Percentiles rank a stretch among this genome's conserved stretches.
These are phyloP conservation scores for Pichia sp. DNA, from an alignment of 1,139 yeast genomes.

Conservation along the genomic window DNA sequence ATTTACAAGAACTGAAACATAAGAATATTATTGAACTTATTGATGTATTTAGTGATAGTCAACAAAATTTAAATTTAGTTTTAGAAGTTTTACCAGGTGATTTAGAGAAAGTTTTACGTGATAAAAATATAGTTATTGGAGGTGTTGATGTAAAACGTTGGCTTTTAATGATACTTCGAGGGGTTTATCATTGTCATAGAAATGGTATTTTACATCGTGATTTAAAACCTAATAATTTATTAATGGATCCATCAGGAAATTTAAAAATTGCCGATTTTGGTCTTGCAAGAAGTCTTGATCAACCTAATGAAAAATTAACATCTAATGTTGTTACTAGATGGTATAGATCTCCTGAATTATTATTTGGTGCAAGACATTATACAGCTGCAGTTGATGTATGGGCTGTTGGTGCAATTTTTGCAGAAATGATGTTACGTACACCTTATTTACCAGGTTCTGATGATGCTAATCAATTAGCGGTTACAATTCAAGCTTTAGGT, in stretches of 20 bases:
- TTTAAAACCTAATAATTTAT: slow-evolving; percentile 73
- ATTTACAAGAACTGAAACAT: slow-evolving; percentile 80
- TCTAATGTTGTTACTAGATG: slow-evolving; percentile 95
- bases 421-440: slow-evolving; percentile 88
- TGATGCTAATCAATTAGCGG: slow-evolving; percentile 82
- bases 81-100: slow-evolving; percentile 90
- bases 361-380: slow-evolving; percentile 85
- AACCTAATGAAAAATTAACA: slow-evolving; percentile 73
- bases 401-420: slow-evolving; percentile 95
- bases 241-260: slow-evolving; percentile 80
- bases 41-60: slow-evolving; percentile 71
- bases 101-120: slow-evolving; percentile 82
- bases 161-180: slow-evolving; percentile 89
- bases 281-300: slow-evolving; percentile 76
- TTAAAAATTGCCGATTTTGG: slow-evolving; percentile 97
- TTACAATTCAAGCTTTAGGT: slow-evolving; percentile 90
- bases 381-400: slow-evolving; percentile 86
- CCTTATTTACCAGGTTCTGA: slow-evolving; percentile 93
- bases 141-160: slow-evolving; percentile 90
- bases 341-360: slow-evolving; percentile 92
- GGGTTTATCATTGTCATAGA: slow-evolving; percentile 92
- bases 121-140: slow-evolving; percentile 65
- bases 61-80: slow-evolving; percentile 69
- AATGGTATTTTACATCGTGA: slow-evolving; percentile 87
- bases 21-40: slow-evolving; percentile 77